Base-by-base conservation (phyloP, 768 basidiomycete species). In the Pisolithus sp. region DNA sequence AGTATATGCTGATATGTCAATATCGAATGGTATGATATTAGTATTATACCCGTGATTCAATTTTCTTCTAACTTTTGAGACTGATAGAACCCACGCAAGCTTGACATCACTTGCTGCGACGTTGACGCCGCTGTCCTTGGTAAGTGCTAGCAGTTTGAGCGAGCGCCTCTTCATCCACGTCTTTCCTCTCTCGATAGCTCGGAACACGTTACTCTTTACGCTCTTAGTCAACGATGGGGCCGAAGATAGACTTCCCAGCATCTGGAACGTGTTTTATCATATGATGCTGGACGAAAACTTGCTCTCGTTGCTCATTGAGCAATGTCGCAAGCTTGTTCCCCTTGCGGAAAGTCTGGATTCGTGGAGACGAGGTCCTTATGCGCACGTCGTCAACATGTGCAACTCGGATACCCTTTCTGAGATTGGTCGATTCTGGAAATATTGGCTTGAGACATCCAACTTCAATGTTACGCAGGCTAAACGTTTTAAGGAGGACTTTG, bases 241-340 rank as follows among this genome's bases (percentile, higher is more conserved):
- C 46, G 56, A 50, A 47, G 42, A 54, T 2, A 59, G 28, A 30
- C 20, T 55, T 2, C 51, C 67, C 5, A 50, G 48, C 39, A 49
- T 67, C 24, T 68, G 66, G 67, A 65, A 68, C 30, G 63, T 67
- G 28, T 61, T 67, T 36, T 68, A 67, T 53, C 67, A 67, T 47
- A 47, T 67, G 24, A 7, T 55, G 30, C 46, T 67, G 46, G 65
- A 67, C 44, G 52, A 55, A 46, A 53, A 46, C 2, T 62, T 65
- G 2, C 46, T 59, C 1, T 48, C 59, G 17, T 34, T 68, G 26
- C 66, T 67, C 48, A 36, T 59, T 17, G 54, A 50, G 15, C 65
- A 67, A 23, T 68, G 67, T 38, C 56, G 48, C 12, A 68, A 56
- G 47, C 59, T 67, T 23, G 49, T 51, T 15, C 21, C 30, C 7